phyloP scores from a whole-genome alignment of 129 eudicot genomes.

The Flaveria brownii region DNA sequence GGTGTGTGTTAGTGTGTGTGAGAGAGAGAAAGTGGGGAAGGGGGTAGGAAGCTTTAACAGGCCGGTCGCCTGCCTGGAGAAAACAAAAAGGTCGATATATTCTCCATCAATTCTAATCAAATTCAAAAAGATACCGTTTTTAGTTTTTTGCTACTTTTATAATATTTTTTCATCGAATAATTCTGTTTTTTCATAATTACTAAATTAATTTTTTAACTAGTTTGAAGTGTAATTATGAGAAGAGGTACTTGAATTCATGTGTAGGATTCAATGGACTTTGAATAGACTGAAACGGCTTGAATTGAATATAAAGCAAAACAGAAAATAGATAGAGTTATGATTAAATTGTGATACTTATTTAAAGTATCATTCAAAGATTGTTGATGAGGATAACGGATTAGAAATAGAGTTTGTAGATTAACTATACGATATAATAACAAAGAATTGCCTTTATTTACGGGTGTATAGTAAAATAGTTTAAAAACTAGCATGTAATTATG shows the following conservation, averaged over 20 bases:
- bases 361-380: background rate
- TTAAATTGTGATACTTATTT: background rate
- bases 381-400: background rate
- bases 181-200: background rate
- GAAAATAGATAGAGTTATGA: background rate
- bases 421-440: background rate
- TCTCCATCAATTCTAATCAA: slow-evolving; percentile 31
- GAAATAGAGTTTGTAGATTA: background rate
- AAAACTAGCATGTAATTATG: no score
- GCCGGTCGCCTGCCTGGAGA: slow-evolving; percentile 46
- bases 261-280: background rate
- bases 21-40: slow-evolving; percentile 32
- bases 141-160: slow-evolving; percentile 3
- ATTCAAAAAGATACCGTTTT: slow-evolving; percentile 28
- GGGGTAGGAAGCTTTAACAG: slow-evolving; percentile 36
- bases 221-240: background rate
- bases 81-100: slow-evolving; percentile 17
- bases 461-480: no score
- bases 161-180: background rate
- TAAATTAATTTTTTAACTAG: background rate
- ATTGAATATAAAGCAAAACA: background rate
- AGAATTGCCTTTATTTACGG: no score
- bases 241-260: background rate
- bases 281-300: background rate
- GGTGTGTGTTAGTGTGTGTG: slow-evolving; percentile 20